These are phyloP conservation scores for Talaromyces wortmannii DNA, from an alignment of 495 filamentous ascomycete species.

Conservation along the genomic window DNA sequence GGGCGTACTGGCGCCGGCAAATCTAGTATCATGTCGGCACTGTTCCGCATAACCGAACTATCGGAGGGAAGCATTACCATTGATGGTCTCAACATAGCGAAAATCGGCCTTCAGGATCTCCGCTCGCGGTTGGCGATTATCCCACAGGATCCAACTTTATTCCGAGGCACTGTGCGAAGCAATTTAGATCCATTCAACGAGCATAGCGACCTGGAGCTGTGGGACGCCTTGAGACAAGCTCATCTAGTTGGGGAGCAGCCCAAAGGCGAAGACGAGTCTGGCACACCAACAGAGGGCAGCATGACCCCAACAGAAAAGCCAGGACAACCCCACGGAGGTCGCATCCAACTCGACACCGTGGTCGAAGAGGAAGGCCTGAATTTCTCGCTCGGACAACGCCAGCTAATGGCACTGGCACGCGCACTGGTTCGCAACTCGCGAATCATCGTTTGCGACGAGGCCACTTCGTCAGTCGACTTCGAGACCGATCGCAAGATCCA, in stretches of 20 bases:
- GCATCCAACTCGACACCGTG: slow-evolving; percentile 73
- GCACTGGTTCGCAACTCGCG: slow-evolving; percentile 79
- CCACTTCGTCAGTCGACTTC: slow-evolving; percentile 88
- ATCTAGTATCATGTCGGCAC: slow-evolving; percentile 85
- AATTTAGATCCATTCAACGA: slow-evolving; percentile 93
- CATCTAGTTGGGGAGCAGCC: slow-evolving; percentile 58
- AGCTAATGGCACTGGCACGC: slow-evolving; percentile 89
- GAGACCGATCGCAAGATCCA: slow-evolving; percentile 97
- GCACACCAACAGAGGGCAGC: slow-evolving; percentile 12
- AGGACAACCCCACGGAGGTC: slow-evolving; percentile 12
- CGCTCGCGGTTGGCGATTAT: slow-evolving; percentile 89
- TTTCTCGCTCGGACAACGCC: slow-evolving; percentile 92
- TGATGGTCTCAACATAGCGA: slow-evolving; percentile 84
- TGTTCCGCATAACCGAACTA: slow-evolving; percentile 87
- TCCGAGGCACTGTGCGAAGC: slow-evolving; percentile 81
- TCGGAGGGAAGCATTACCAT: slow-evolving; percentile 79
- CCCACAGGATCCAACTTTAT: slow-evolving; percentile 92
- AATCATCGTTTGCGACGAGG: slow-evolving; percentile 96
- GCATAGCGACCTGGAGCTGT: slow-evolving; percentile 80
- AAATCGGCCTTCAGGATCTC: slow-evolving; percentile 77
- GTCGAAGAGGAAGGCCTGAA: slow-evolving; percentile 96
- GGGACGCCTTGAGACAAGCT: slow-evolving; percentile 76
- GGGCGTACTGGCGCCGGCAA: slow-evolving; percentile 94
- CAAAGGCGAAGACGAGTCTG: slow-evolving; percentile 10
- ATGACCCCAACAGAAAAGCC: slow-evolving; percentile 19